These are phyloP conservation scores for Pleomassaria siparia DNA, from an alignment of 2,329 filamentous ascomycete genomes.

Conservation along the genomic window DNA sequence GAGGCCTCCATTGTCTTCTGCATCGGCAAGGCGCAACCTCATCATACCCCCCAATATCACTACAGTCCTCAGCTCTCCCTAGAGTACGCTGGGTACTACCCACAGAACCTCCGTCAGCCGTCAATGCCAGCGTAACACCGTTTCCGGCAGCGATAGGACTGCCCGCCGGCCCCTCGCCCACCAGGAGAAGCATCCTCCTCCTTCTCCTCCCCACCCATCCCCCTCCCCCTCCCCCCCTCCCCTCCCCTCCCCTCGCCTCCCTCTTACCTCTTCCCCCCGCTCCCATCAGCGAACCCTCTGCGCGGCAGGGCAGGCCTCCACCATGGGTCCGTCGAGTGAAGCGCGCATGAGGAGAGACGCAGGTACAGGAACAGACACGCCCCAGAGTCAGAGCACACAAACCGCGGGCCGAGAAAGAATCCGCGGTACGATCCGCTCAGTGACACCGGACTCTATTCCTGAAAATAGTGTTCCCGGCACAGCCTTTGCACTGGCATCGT, in stretches of 20 bases:
- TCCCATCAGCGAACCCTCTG: background rate
- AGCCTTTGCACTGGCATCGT: slow-evolving; percentile 15
- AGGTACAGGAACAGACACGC: no score
- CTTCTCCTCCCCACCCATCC: background rate
- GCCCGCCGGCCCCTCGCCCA: background rate
- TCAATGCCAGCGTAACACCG: slow-evolving; percentile 25
- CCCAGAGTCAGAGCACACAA: slow-evolving; percentile 20
- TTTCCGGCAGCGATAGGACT: slow-evolving; percentile 15
- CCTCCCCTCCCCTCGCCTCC: background rate
- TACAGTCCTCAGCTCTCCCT: background rate
- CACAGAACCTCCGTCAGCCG: slow-evolving; percentile 14
- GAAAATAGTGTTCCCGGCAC: slow-evolving; percentile 21
- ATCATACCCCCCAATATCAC: background rate
- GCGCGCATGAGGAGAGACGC: slow-evolving; percentile 28
- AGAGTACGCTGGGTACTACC: slow-evolving; percentile 12
- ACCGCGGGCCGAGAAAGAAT: slow-evolving; percentile 14
- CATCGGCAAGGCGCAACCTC: background rate
- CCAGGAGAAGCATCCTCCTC: no score
- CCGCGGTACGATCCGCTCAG: slow-evolving; percentile 55
- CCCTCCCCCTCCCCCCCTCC: background rate
- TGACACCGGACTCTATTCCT: slow-evolving; percentile 59
- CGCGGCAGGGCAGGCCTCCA: slow-evolving; percentile 9
- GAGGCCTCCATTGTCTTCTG: background rate
- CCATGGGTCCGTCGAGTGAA: slow-evolving; percentile 30
- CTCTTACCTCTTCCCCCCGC: background rate